A percentile compares a stretch with the other conserved stretches of the same genome.
Evolutionary conservation across 768 basidiomycete species (phyloP).

Genomic region (Termitomyces titanicus): DNA sequence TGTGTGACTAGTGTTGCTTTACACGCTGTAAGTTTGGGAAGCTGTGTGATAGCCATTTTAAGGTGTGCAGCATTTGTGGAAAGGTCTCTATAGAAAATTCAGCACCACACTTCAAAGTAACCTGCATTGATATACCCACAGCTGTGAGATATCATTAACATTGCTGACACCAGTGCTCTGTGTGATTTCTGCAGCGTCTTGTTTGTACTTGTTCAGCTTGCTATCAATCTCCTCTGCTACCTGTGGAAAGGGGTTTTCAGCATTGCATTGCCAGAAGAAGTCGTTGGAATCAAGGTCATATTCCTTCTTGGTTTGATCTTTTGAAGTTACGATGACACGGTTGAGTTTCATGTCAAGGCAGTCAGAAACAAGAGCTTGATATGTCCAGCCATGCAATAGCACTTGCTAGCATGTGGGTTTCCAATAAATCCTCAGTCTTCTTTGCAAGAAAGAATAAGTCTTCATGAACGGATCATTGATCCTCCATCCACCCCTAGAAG

Average conservation of each 20-base stretch:
- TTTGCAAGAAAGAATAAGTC: too few relatives aligned
- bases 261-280: conserved; percentile 98
- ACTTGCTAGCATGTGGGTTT: too few relatives aligned
- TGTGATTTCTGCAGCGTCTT: conserved; percentile 96
- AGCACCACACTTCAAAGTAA: conserved; percentile 1
- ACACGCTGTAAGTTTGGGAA: conserved; percentile 94
- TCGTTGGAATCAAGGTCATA: conserved; percentile 98
- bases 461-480: too few relatives aligned
- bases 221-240: conserved; percentile 96
- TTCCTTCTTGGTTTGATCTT: conserved; percentile 66
- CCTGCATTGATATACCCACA: conserved; percentile 47
- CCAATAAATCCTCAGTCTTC: too few relatives aligned
- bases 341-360: conserved; percentile 97
- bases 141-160: conserved; percentile 90
- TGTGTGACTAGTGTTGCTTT: conserved; percentile 97
- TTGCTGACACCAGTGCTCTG: conserved; percentile 94
- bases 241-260: conserved; percentile 94
- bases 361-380: conserved; percentile 96
- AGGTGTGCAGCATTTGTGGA: conserved; percentile 91
- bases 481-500: too few relatives aligned
- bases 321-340: conserved; percentile 78
- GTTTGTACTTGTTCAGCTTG: conserved; percentile 89
- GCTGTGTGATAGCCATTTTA: conserved; percentile 94
- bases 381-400: conserved; percentile 97
- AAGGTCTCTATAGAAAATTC: conserved; percentile 59